Evolutionary conservation across 495 filamentous ascomycete genomes (phyloP).

Genomic region (Stereocaulon alpinum): DNA sequence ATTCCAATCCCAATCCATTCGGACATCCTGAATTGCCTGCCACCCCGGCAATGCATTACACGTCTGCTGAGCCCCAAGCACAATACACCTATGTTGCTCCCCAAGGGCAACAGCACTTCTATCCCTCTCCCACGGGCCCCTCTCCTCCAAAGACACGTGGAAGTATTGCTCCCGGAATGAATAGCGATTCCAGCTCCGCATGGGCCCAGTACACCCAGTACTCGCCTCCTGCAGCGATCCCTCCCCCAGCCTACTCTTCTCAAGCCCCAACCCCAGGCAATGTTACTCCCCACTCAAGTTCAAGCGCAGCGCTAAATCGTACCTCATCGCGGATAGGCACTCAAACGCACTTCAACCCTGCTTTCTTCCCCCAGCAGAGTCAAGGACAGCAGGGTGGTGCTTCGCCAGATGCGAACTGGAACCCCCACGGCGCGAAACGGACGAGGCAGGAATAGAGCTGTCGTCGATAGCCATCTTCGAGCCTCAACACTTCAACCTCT

Average conservation of each 20-base stretch:
- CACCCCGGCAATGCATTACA: not conserved
- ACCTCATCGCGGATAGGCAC: constrained; percentile 23
- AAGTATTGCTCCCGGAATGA: not conserved
- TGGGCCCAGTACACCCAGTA: constrained; percentile 10
- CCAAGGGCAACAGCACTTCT: not conserved
- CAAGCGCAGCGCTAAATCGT: constrained; percentile 15
- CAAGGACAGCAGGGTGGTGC: constrained; percentile 27
- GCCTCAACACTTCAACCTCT: not conserved
- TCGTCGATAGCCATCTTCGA: not conserved
- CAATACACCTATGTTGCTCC: not conserved
- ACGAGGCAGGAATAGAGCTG: constrained; percentile 52
- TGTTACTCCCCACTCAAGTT: not conserved
- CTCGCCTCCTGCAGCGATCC: not conserved
- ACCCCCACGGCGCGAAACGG: constrained; percentile 76
- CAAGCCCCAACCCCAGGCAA: not conserved
- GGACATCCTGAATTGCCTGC: not conserved
- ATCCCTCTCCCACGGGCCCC: not conserved
- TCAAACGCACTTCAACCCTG: constrained; percentile 67
- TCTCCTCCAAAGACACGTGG: not conserved
- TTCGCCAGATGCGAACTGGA: constrained; percentile 54
- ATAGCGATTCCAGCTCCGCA: not conserved
- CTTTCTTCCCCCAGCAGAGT: constrained; percentile 62
- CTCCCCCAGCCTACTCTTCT: not conserved
- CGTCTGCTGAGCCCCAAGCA: not conserved
- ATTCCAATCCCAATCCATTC: not conserved